A percentile compares a stretch with the other conserved stretches of the same genome.
These are phyloP conservation scores for Actinidia arguta DNA, from an alignment of 179 eudicot species.

Conservation along the genomic window DNA sequence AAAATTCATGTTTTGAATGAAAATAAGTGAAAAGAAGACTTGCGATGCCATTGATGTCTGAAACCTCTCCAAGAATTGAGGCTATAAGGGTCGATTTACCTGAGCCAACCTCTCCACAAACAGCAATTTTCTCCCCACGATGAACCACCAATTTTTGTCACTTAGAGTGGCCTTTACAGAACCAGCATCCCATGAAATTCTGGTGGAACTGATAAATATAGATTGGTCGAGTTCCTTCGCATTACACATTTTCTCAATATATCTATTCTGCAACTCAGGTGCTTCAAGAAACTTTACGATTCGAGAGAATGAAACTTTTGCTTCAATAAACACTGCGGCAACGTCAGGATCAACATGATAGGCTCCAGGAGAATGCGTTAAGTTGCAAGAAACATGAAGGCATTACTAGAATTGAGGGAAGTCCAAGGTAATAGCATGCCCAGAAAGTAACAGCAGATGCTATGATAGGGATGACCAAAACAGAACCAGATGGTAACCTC, in stretches of 20 bases:
- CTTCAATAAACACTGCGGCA: conserved; percentile 60
- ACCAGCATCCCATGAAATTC: neutral
- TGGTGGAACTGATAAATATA: neutral
- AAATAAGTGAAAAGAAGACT: conserved; percentile 27
- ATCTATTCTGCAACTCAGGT: conserved; percentile 51
- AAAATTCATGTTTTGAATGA: neutral
- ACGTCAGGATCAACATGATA: conserved; percentile 64
- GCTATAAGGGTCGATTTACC: conserved; percentile 6
- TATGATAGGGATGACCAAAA: conserved; percentile 67
- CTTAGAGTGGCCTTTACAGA: neutral
- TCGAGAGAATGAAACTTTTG: conserved; percentile 60
- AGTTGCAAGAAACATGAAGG: conserved; percentile 78
- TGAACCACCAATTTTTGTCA: neutral
- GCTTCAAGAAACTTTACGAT: conserved; percentile 64
- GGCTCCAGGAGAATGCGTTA: conserved; percentile 77
- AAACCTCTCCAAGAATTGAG: conserved; percentile 72
- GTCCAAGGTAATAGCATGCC: conserved; percentile 60
- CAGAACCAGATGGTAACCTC: conserved; percentile 45
- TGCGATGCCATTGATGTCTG: conserved; percentile 52
- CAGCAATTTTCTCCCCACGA: neutral
- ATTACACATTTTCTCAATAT: conserved; percentile 27
- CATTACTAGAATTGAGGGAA: conserved; percentile 62
- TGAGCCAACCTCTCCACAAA: conserved; percentile 10
- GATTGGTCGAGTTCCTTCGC: neutral
- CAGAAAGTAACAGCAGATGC: conserved; percentile 67